These are phyloP conservation scores for Cymbidium sinense DNA, from an alignment of 106 monocot species.

Conservation along the genomic window DNA sequence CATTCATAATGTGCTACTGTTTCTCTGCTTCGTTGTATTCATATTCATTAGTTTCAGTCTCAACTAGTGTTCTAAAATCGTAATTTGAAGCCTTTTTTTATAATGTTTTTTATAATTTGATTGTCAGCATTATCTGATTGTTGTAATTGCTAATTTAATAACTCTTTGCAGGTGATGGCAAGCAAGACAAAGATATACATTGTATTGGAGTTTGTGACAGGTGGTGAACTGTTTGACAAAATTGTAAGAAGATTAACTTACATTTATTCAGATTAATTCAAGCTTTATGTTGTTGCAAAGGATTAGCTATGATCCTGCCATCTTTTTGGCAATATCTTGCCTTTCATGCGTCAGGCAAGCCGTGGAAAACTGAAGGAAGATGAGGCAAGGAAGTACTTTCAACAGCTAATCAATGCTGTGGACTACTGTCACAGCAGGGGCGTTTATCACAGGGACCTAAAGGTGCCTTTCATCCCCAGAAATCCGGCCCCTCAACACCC, in stretches of 20 bases:
- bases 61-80: background rate
- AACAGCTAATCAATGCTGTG: conserved; percentile 87
- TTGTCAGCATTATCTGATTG: background rate
- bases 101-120: background rate
- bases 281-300: background rate
- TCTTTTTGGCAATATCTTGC: background rate
- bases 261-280: conserved; percentile 7
- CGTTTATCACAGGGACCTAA: conserved; percentile 85
- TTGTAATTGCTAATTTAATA: background rate
- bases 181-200: conserved; percentile 93
- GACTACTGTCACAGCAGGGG: conserved; percentile 97
- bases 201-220: conserved; percentile 79
- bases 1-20: background rate
- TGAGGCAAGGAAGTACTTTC: conserved; percentile 93
- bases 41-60: background rate
- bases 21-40: background rate
- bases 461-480: conserved; percentile 32
- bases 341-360: conserved; percentile 37
- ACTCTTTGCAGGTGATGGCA: conserved; percentile 70
- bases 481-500: background rate
- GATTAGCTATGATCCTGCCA: background rate
- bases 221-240: conserved; percentile 92
- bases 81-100: background rate
- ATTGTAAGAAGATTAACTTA: conserved; percentile 46
- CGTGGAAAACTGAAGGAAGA: conserved; percentile 77